Conservation (phyloP, 2,329 filamentous ascomycete species). For the Teratosphaeria pseudoeucalypti region DNA sequence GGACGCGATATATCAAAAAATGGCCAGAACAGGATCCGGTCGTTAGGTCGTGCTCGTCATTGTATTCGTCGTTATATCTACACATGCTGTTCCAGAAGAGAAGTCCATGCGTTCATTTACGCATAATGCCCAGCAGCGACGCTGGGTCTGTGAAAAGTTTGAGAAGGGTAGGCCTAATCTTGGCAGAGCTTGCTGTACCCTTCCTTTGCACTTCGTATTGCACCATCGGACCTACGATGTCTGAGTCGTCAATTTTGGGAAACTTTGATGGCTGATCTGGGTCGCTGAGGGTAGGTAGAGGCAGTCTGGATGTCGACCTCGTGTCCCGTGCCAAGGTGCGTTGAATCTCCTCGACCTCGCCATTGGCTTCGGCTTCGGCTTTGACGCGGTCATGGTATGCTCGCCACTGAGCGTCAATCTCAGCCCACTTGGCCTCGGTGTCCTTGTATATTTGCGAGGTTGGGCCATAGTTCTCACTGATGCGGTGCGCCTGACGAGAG, state of each 20-base stretch:
- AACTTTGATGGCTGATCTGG: constrained; percentile 67
- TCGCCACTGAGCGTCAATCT: constrained; percentile 67
- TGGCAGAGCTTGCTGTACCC: constrained; percentile 21
- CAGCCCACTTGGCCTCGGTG: constrained; percentile 81
- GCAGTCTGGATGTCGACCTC: constrained; percentile 51
- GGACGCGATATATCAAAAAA: background rate
- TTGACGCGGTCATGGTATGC: constrained; percentile 53
- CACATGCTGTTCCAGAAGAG: background rate
- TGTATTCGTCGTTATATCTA: background rate
- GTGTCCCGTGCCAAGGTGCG: constrained; percentile 29
- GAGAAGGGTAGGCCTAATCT: constrained; percentile 20
- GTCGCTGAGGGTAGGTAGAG: constrained; percentile 53
- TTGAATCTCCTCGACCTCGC: constrained; percentile 31
- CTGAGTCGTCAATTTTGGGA: constrained; percentile 75
- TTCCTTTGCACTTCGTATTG: constrained; percentile 25
- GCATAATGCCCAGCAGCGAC: constrained; percentile 11
- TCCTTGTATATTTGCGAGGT: constrained; percentile 81
- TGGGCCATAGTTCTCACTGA: constrained; percentile 78
- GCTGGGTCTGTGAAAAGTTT: constrained; percentile 26
- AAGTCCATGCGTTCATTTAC: background rate
- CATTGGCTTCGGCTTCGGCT: constrained; percentile 25
- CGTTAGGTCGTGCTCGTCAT: background rate
- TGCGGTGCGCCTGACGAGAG: constrained; percentile 77
- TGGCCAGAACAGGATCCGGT: background rate
- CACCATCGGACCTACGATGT: constrained; percentile 89